These are phyloP conservation scores for Pachyrhizus erosus DNA, from an alignment of 306 rosid genomes.

Conservation along the genomic window DNA sequence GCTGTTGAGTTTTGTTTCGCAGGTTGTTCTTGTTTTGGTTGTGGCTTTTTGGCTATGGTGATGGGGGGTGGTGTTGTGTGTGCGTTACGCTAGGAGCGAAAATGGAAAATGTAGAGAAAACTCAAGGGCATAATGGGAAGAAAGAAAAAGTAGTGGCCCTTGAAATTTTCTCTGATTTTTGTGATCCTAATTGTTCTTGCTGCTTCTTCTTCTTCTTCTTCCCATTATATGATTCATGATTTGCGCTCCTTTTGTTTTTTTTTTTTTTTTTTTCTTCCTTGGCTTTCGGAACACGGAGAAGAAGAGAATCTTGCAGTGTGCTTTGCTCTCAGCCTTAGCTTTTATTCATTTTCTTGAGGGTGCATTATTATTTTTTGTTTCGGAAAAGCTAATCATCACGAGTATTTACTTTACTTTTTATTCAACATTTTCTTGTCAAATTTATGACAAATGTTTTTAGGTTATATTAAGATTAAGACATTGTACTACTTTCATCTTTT, in stretches of 20 bases:
- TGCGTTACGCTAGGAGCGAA: background rate
- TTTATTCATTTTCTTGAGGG: too few species aligned
- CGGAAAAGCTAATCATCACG: too few species aligned
- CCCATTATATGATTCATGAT: background rate
- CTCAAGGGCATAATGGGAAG: constrained; percentile 40
- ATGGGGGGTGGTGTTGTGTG: background rate
- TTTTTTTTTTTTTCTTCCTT: background rate
- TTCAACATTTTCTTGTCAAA: too few species aligned
- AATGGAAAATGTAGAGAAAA: constrained; percentile 33
- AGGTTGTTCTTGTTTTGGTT: background rate
- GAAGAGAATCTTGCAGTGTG: constrained; percentile 39
- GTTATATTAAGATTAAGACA: too few species aligned
- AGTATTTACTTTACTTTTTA: too few species aligned
- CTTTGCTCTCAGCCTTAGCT: background rate
- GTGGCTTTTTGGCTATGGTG: background rate
- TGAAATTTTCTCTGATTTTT: constrained; percentile 30
- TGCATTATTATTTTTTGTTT: too few species aligned
- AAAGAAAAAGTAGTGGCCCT: background rate
- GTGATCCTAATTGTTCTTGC: background rate
- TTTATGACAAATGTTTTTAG: too few species aligned
- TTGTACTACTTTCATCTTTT: too few species aligned
- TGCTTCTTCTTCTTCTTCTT: background rate
- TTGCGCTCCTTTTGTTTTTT: background rate
- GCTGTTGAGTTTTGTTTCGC: background rate
- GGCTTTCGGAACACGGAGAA: constrained; percentile 39